Conservation (phyloP, 78 protist species). For the Dictyostelium citrinum region DNA sequence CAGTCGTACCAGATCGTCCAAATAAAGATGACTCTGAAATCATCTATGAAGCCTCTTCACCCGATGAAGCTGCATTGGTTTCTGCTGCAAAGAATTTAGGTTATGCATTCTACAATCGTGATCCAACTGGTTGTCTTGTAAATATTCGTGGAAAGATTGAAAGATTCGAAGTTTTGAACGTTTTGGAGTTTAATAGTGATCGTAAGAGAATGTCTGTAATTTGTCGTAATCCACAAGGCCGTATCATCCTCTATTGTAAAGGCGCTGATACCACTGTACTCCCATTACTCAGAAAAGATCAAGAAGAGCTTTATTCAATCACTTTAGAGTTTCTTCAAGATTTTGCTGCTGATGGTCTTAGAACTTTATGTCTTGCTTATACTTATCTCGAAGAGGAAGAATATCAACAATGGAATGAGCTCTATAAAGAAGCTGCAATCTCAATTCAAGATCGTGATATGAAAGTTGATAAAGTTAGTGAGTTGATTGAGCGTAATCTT, state of each 20-base stretch:
- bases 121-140: slow-evolving; percentile 35
- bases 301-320: slow-evolving; percentile 11
- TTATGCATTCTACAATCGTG: slow-evolving; percentile 54
- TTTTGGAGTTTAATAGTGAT: slow-evolving; percentile 89
- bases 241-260: slow-evolving; percentile 78
- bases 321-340: slow-evolving; percentile 47
- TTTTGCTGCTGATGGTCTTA: slow-evolving; percentile 86
- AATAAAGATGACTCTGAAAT: slow-evolving; percentile 53
- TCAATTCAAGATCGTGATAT: slow-evolving; percentile 62
- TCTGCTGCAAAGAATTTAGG: slow-evolving; percentile 84
- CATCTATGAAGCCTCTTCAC: slow-evolving; percentile 66
- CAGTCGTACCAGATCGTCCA: slow-evolving; percentile 87
- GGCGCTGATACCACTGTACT: slow-evolving; percentile 91
- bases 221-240: slow-evolving; percentile 76
- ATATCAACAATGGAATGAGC: slow-evolving; percentile 54
- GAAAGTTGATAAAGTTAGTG: slow-evolving; percentile 62
- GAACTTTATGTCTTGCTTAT: slow-evolving; percentile 88
- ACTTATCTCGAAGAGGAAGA: slow-evolving; percentile 68
- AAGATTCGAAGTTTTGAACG: slow-evolving; percentile 77
- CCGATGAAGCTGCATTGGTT: slow-evolving; percentile 90
- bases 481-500: slow-evolving; percentile 83
- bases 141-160: slow-evolving; percentile 33
- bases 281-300: slow-evolving; percentile 33
- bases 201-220: slow-evolving; percentile 95
- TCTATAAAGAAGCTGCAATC: slow-evolving; percentile 69